Evolutionary conservation across 495 filamentous ascomycete species (phyloP).

Genomic region (Penicillium psychrofluorescens): DNA sequence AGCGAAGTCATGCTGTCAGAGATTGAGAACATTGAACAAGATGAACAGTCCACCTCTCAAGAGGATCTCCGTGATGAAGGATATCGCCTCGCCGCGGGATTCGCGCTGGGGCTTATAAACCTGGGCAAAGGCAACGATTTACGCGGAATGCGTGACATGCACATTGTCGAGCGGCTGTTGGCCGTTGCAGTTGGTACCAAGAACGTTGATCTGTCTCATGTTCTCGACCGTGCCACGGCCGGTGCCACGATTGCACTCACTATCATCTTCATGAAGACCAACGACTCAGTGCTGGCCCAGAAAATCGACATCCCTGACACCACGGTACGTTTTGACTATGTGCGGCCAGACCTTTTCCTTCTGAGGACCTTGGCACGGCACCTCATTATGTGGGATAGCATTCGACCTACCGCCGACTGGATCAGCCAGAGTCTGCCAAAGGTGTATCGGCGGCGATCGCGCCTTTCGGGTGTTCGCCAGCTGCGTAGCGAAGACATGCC

Average conservation of each 20-base stretch:
- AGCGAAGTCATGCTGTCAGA: slow-evolving; percentile 98
- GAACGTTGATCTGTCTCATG: slow-evolving; percentile 79
- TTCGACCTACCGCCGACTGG: slow-evolving; percentile 65
- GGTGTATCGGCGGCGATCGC: slow-evolving; percentile 51
- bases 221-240: slow-evolving; percentile 86
- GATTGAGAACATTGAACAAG: slow-evolving; percentile 75
- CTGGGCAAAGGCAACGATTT: slow-evolving; percentile 83
- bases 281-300: slow-evolving; percentile 76
- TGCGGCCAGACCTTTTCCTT: slow-evolving; percentile 87
- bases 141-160: slow-evolving; percentile 88
- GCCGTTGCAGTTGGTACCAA: slow-evolving; percentile 78
- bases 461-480: slow-evolving; percentile 43
- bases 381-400: slow-evolving; percentile 87
- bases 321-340: slow-evolving; percentile 83
- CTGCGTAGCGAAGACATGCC: slow-evolving; percentile 75
- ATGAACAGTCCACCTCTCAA: slow-evolving; percentile 54
- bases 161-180: slow-evolving; percentile 78
- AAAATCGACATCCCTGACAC: slow-evolving; percentile 94
- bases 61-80: slow-evolving; percentile 85
- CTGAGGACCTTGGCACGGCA: slow-evolving; percentile 85
- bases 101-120: slow-evolving; percentile 92
- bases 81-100: slow-evolving; percentile 88
- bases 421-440: slow-evolving; percentile 62
- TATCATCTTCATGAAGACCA: slow-evolving; percentile 97
- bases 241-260: slow-evolving; percentile 83